Evolutionary conservation across 371 early-diverging fungal genomes (phyloP), one percentile per base, ranked within the genome.

Genomic region (Massospora cicadina): DNA sequence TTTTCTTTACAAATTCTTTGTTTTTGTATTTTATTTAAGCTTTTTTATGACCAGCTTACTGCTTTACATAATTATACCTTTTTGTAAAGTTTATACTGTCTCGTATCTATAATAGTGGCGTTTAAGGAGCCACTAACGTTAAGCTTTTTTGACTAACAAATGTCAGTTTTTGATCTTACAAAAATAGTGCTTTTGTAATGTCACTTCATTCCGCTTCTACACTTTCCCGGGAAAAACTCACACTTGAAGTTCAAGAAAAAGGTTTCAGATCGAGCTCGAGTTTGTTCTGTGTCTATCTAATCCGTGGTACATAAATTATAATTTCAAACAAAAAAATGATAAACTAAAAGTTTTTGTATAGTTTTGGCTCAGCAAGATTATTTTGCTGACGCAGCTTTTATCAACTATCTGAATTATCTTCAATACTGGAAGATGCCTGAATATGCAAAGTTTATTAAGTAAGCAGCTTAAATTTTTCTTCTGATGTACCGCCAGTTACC

Each of bases 221-320:
- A 43, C 43, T 43, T 17, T 43, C 43, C 43, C 5, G 43, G 17
- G 43, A 43, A 43, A 43, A 43, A 17, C 43, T 43, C 5, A 43
- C 43, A 17, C 17, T 43, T 43, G 43, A 43, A 43, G 17, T 10
- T 43, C 43, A 43, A 43, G 63, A 61, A 29, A 31, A 77, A 68
- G 78, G 95, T 94, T 92, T 68, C 83, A 86, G 68, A 81, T 91
- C 24, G 96, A 95, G 74, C 81, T 95, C 26, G 96, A 95, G 76
- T 95, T 95, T 76, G 80, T 95, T 17, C 93, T 92, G 72, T 90
- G 90, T 65, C 75, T 95, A 21, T 79, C 94, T n/a, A 95, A 94
- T 73, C 95, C 95, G 26, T 85, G 85, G 84, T 95, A 94, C 65
- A 75, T 95, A 29, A 89, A 92, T 71, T 82, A 84, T 86, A 31